Conservation (phyloP, 257 asterid genomes). For the Solanum chiquidenum region DNA sequence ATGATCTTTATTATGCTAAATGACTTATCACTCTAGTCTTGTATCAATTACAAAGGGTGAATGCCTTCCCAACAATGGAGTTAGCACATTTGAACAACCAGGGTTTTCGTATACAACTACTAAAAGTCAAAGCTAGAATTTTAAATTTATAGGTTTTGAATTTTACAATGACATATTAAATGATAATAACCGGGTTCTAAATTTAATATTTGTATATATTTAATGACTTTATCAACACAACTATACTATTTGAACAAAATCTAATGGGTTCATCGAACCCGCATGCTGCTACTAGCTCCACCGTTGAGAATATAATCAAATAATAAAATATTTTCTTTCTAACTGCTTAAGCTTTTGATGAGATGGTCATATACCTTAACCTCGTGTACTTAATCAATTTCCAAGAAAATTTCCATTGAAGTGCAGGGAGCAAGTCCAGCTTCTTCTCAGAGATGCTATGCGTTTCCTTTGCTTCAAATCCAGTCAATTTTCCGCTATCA, state of each 20-base stretch:
- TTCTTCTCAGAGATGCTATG: constrained; percentile 18
- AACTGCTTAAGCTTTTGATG: background rate
- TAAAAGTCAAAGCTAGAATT: background rate
- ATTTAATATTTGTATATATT: background rate
- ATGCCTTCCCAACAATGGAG: background rate
- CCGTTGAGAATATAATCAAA: no score
- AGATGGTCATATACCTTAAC: no score
- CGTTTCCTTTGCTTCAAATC: constrained; percentile 8
- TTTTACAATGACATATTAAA: background rate
- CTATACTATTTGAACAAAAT: background rate
- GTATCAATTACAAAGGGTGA: background rate
- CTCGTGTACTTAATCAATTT: background rate
- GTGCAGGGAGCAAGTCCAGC: background rate
- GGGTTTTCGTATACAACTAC: background rate
- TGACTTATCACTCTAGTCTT: background rate
- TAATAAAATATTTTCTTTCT: no score
- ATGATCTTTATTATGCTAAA: background rate
- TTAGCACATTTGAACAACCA: background rate
- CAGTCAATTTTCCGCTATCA: constrained; percentile 20
- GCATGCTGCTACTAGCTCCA: no score
- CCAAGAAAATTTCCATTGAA: background rate
- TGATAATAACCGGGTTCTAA: background rate
- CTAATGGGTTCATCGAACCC: background rate
- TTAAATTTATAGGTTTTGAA: background rate
- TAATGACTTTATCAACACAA: background rate